Base-by-base conservation (phyloP, 1,139 yeast species). In the Saccharomyces hybrid region DNA sequence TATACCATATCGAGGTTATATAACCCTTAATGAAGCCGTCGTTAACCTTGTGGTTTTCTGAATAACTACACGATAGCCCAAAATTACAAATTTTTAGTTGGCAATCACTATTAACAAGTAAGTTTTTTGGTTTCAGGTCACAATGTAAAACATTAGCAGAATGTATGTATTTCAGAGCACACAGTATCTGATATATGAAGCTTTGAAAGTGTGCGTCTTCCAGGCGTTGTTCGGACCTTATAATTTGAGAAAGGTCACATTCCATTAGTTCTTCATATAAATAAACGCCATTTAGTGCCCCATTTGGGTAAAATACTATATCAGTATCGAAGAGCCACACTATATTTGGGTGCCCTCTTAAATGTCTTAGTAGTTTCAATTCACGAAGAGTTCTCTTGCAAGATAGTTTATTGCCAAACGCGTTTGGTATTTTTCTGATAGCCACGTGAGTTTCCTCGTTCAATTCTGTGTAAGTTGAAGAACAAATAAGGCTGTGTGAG, bases 191-290 rank as follows among this genome's bases (percentile, higher is more conserved):
- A 68, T 91, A 90, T 28, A 90, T 80, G 66, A 91, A 91, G 48
- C 88, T 83, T 71, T 91, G 97, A 71, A 87, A 90, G 69, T 91
- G 98, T 46, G 90, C 87, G 68, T 91, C 98, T 0, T 96, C 89
- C 63, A 91, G 76, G 0, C 96, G 90, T 71, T 91, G 98, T 41
- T 91, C 91, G 7, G 96, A 87, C 61, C 96, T 78, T 57, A 91
- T 91, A 65, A 91, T 91, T 69, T 91, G 97, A 69, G 91, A 97
- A 89, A 91, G 85, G 69, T 91, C 98, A 71, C 97, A 91, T 70
- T 91, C 97, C 97, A 91, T 90, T 61, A 89, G 74, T 71, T 89
- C 96, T 70, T 91, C 97, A 66, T 91, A 91, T 9, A 91, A 76
- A 61, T 91, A 91, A 11, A 91, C 80, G 66, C 93, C 98, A 70